Evolutionary conservation across 1,284 basidiomycete species (phyloP), one percentile per base, ranked within the genome.

Genomic region (Cryptococcus amylolentus): DNA sequence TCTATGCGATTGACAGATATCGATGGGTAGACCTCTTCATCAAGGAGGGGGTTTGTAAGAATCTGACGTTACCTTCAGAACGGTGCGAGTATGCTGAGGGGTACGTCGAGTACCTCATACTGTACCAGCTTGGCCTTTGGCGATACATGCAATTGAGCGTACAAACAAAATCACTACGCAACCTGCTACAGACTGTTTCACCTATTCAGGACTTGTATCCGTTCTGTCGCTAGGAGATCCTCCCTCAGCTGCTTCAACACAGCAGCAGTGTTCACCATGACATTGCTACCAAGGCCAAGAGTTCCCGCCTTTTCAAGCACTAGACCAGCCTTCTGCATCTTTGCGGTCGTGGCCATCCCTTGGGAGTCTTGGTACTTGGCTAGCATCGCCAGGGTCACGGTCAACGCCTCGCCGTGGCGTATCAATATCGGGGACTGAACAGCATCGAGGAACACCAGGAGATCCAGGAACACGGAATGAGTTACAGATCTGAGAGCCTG

Each of bases 391-490:
- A 72, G 55, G 3, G 63, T 61, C 37, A 60, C 58, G 3, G 51
- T 49, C 16, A 71, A 39, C 14, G 55, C 51, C 6, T 61, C 58
- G 3, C 62, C 58, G 27, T 66, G 66, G 31, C 54, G 47, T 20
- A 57, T 38, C 4, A 72, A 54, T 4, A 73, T 37, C 0, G 56
- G 27, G 1, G 72, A 68, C 13, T 57, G 48, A 3, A 52, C 53
- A 6, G 49, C 28, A 8, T 56, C 57, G 4, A 74, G 63, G 55
- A 70, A 76, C 10, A 68, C 55, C 14, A 74, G 53, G 8, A 64
- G 59, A 49, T 76, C 72, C 41, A 71, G 64, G 54, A 71, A 66
- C 14, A 67, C 60, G 1, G 68, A 61, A 40, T 70, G 65, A 1
- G 64, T 52, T 0, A 73, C 62, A 1, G 65, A 60, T 50, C 62